These are phyloP conservation scores for Wallacemonas rigidus DNA, from an alignment of 208 protist species.

Conservation along the genomic window DNA sequence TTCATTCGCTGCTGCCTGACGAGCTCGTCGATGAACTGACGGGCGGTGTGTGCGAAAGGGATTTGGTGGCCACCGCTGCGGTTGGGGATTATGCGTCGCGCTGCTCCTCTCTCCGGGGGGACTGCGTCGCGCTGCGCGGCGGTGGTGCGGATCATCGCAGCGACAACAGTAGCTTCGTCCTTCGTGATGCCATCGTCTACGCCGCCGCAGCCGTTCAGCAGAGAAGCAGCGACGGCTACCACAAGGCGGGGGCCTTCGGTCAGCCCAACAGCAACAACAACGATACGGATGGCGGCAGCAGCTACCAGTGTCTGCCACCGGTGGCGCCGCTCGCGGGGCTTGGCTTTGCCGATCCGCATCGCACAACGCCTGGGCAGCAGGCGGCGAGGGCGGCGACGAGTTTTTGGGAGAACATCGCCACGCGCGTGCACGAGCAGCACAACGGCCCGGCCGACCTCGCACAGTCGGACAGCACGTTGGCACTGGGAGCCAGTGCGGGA, in stretches of 20 bases:
- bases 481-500: no score
- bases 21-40: conserved; percentile 13
- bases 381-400: conserved; percentile 1
- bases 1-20: conserved; percentile 5
- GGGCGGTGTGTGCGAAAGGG: background rate
- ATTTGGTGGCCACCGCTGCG: background rate
- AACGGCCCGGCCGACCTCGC: background rate
- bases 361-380: background rate
- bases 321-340: background rate
- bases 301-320: background rate
- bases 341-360: background rate
- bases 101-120: background rate
- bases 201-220: background rate
- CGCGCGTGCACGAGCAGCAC: conserved; percentile 14
- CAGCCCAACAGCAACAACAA: background rate
- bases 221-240: background rate
- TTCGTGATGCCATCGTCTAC: background rate
- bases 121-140: background rate
- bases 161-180: background rate
- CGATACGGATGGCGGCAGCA: background rate
- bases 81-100: background rate
- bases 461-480: no score
- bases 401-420: conserved; percentile 15
- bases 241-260: background rate
- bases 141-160: background rate